Percentiles rank a stretch among this genome's conserved stretches.
Evolutionary conservation across 495 filamentous ascomycete genomes (phyloP).

Genomic region (Patellaria atrata): DNA sequence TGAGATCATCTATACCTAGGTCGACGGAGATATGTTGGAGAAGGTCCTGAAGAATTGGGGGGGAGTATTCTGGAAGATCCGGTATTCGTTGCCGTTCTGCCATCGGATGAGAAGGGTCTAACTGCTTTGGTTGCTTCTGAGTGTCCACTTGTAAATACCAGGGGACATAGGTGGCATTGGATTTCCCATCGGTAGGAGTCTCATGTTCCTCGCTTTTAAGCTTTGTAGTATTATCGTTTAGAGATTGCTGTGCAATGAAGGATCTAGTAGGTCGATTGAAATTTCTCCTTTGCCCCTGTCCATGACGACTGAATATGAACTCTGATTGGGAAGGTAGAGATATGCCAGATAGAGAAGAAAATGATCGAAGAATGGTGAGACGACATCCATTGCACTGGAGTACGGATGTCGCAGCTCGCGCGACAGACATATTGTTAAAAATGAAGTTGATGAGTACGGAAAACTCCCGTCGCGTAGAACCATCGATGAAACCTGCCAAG

Average conservation of each 20-base stretch:
- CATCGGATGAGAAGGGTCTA: conserved; percentile 33
- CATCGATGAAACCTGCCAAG: conserved; percentile 12
- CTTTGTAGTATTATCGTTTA: too few relatives aligned
- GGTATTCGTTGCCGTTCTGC: conserved; percentile 55
- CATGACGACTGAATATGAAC: too few relatives aligned
- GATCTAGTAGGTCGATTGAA: too few relatives aligned
- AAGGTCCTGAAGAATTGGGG: conserved; percentile 54
- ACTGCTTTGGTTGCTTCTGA: conserved; percentile 23
- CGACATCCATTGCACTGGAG: conserved; percentile 4
- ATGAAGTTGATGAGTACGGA: conserved; percentile 3
- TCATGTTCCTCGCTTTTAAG: too few relatives aligned
- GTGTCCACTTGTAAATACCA: conserved; percentile 94
- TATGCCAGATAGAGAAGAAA: conserved; percentile 2
- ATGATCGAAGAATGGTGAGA: conserved; percentile 2
- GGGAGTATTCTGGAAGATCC: conserved; percentile 56
- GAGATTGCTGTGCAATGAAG: too few relatives aligned
- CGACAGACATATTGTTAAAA: conserved; percentile 1
- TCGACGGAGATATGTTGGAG: conserved; percentile 68
- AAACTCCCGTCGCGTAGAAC: conserved; percentile 10
- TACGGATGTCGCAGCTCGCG: neutral
- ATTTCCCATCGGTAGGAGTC: too few relatives aligned
- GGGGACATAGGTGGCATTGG: conserved; percentile 30
- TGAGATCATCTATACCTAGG: conserved; percentile 65
- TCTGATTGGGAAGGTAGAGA: neutral
- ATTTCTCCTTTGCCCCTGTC: too few relatives aligned